These are phyloP conservation scores for Coleophoma crateriformis DNA, from an alignment of 2,329 filamentous ascomycete species.

Conservation along the genomic window DNA sequence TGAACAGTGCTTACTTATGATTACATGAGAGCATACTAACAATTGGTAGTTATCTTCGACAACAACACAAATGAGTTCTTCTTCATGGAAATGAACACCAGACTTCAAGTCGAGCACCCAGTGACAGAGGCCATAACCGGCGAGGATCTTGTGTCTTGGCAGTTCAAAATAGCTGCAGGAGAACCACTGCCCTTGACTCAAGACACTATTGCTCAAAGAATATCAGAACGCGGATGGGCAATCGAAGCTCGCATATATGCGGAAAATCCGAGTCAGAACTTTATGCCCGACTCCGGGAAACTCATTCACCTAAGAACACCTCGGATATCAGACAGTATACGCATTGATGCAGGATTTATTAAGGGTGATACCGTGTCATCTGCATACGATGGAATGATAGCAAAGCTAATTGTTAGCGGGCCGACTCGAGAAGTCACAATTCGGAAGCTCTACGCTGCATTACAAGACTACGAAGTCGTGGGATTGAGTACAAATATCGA, in stretches of 20 bases:
- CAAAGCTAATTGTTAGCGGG: slow-evolving; percentile 90
- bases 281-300: slow-evolving; percentile 88
- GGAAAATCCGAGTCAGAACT: slow-evolving; percentile 86
- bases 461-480: slow-evolving; percentile 88
- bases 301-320: slow-evolving; percentile 80
- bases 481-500: slow-evolving; percentile 94
- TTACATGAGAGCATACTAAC: slow-evolving; percentile 27
- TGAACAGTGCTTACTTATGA: slow-evolving; percentile 34
- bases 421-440: slow-evolving; percentile 74
- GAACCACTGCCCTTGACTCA: slow-evolving; percentile 62
- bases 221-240: slow-evolving; percentile 72
- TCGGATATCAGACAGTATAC: slow-evolving; percentile 60
- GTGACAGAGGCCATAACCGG: slow-evolving; percentile 80
- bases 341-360: slow-evolving; percentile 90
- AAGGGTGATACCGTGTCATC: slow-evolving; percentile 89
- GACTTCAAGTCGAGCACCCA: slow-evolving; percentile 93
- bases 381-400: slow-evolving; percentile 98
- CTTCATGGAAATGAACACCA: slow-evolving; percentile 80
- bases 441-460: slow-evolving; percentile 71
- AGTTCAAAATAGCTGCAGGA: slow-evolving; percentile 78
- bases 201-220: slow-evolving; percentile 60
- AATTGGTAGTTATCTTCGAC: slow-evolving; percentile 73
- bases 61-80: slow-evolving; percentile 76
- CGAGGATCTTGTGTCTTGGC: slow-evolving; percentile 86
- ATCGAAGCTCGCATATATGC: slow-evolving; percentile 97